Base-by-base conservation (phyloP, 2,329 filamentous ascomycete species). In the Hymenoscyphus scutula region DNA sequence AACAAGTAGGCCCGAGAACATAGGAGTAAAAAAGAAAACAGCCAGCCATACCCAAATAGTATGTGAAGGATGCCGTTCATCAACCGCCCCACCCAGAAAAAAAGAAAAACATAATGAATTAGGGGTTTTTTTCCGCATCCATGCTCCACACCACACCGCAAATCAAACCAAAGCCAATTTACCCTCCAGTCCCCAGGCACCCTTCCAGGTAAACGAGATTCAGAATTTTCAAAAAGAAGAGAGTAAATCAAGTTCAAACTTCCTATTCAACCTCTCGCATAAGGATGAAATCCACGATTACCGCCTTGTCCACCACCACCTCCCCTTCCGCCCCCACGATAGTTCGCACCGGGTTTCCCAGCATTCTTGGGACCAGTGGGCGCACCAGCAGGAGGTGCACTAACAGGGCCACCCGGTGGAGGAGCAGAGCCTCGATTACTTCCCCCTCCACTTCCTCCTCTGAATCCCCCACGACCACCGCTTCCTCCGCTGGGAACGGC, bases 361-460 rank as follows among this genome's bases (percentile, higher is more conserved):
- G 93, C 92, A 72, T 98, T 99, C 82, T 96, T 96, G 4, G 95
- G 95, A 0, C 95, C 95, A 0, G 95, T 99, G 0, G 95, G 95
- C 5, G 95, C 91, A 73, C 92, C 92, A 5, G 90, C 88, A 23
- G 91, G 91, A 15, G 88, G 85, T 7, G 79, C 86, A 67, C 84
- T 85, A 61, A 60, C 73, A 65, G 69, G 74, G 32, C 67, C 74
- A 62, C 65, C 73, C 61, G 70, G 69, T 61, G 73, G 74, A 53
- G 73, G 73, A 32, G 67, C 71, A 45, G 74, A 73, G 7, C 73
- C 72, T 61, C 72, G 66, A 27, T 69, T 68, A 53, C 71, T 71
- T 56, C 69, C 70, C 57, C 68, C 69, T 45, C 70, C 65, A 58
- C 60, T 56, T 25, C 67, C 66, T 17, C 70, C 60, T 25, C 60